A percentile compares a stretch with the other conserved stretches of the same genome.
Evolutionary conservation across 2,329 filamentous ascomycete genomes (phyloP).

Genomic region (Fusarium caatingaense): DNA sequence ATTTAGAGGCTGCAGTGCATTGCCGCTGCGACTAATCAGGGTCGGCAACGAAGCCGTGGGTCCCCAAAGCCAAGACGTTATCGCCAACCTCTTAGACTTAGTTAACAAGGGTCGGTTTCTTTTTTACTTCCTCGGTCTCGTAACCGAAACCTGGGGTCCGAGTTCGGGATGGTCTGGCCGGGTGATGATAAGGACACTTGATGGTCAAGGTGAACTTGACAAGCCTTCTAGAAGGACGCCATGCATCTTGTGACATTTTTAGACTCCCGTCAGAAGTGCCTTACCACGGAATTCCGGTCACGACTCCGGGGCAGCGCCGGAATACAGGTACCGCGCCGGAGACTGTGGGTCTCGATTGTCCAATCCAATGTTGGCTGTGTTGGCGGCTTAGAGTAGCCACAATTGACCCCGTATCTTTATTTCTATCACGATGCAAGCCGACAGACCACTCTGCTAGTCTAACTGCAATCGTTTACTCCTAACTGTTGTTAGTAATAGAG

Average conservation of each 20-base stretch:
- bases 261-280: background rate
- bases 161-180: constrained; percentile 12
- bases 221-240: constrained; percentile 18
- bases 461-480: background rate
- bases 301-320: background rate
- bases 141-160: constrained; percentile 29
- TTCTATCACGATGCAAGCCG: background rate
- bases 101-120: constrained; percentile 8
- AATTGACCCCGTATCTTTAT: background rate
- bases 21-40: constrained; percentile 17
- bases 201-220: background rate
- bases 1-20: background rate
- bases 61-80: constrained; percentile 15
- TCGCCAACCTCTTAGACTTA: background rate
- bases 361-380: background rate
- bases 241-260: constrained; percentile 13
- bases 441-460: background rate
- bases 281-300: constrained; percentile 6
- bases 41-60: constrained; percentile 23
- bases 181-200: background rate
- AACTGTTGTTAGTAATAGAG: background rate
- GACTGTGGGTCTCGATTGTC: background rate
- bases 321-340: background rate
- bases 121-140: constrained; percentile 14
- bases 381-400: background rate